These are phyloP conservation scores for Lagerstroemia speciosa DNA, from an alignment of 345 rosid species.

Conservation along the genomic window DNA sequence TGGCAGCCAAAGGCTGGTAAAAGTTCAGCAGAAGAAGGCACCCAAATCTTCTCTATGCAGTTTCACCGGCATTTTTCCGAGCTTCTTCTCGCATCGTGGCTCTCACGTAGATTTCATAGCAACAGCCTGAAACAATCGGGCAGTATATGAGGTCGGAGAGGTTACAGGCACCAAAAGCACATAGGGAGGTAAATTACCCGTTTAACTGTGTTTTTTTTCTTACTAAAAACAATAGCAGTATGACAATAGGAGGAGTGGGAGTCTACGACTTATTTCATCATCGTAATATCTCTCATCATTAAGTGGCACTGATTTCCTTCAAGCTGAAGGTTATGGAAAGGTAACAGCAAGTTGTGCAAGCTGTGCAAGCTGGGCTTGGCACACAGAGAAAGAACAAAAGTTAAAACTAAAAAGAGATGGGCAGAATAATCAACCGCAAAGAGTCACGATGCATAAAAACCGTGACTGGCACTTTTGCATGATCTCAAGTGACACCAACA, in stretches of 20 bases:
- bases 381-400: background rate
- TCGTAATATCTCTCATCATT: no score
- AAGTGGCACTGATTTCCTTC: no score
- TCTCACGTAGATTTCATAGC: conserved; percentile 85
- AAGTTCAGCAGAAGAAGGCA: background rate
- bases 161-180: background rate
- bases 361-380: no score
- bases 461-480: background rate
- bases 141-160: background rate
- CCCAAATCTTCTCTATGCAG: conserved; percentile 17
- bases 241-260: background rate
- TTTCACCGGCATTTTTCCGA: conserved; percentile 22
- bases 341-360: no score
- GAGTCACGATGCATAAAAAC: background rate
- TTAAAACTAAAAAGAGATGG: background rate
- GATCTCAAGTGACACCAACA: no score
- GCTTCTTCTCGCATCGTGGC: conserved; percentile 67
- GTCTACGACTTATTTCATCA: no score
- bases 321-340: no score
- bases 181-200: background rate
- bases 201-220: background rate
- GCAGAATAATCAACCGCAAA: background rate
- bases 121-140: conserved; percentile 52
- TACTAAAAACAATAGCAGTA: background rate
- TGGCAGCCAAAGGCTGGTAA: no score